Conservation (phyloP, 176 grass and related monocot species). For the Typha latifolia region DNA sequence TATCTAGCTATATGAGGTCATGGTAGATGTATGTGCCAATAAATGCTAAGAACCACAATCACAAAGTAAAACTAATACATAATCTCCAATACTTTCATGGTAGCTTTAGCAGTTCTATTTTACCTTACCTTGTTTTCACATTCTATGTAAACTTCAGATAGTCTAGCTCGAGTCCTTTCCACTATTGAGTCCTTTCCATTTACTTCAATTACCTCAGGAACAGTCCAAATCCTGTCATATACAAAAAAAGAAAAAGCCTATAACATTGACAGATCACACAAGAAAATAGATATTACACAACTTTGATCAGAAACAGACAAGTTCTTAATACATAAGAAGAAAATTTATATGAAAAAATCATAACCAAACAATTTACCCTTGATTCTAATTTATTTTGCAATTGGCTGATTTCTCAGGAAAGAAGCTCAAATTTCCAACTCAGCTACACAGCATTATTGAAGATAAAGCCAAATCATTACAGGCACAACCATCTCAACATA, state of each 20-base stretch:
- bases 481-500: too few species aligned
- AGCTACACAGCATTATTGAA: too few species aligned
- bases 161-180: background rate
- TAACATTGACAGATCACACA: background rate
- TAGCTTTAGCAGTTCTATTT: background rate
- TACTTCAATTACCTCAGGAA: slow-evolving; percentile 25
- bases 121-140: slow-evolving; percentile 32
- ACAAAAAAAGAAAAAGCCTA: background rate
- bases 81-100: background rate
- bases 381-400: too few species aligned
- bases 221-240: slow-evolving; percentile 37
- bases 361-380: too few species aligned
- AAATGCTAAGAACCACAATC: background rate
- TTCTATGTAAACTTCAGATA: background rate
- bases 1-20: background rate
- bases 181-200: background rate
- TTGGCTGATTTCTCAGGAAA: too few species aligned
- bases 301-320: background rate
- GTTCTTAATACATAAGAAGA: too few species aligned
- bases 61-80: background rate
- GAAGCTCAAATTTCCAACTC: too few species aligned
- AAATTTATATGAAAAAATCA: too few species aligned
- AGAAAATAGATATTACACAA: background rate
- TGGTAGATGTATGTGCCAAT: background rate
- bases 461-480: too few species aligned